Evolutionary conservation across 2,329 filamentous ascomycete genomes (phyloP).

Genomic region (Biscogniauxia marginata): DNA sequence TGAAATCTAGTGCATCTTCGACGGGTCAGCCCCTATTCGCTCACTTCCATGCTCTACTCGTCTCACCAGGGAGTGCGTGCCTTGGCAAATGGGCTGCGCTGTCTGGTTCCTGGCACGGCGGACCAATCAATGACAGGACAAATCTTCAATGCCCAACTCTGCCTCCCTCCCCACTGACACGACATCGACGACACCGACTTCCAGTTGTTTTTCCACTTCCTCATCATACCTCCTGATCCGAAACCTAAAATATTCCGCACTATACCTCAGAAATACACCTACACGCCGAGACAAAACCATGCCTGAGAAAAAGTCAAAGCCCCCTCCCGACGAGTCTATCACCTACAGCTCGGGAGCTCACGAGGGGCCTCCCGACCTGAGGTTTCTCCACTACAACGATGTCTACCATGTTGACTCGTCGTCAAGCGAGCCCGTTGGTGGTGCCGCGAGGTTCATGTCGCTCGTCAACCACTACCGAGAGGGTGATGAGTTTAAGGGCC

Average conservation of each 20-base stretch:
- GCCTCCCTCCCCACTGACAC: not conserved
- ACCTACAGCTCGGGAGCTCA: conserved; percentile 31
- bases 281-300: too few relatives aligned
- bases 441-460: conserved; percentile 76
- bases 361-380: conserved; percentile 61
- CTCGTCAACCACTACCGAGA: conserved; percentile 73
- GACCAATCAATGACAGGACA: not conserved
- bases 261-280: too few relatives aligned
- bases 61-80: not conserved
- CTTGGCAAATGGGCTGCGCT: not conserved
- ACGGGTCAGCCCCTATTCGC: not conserved
- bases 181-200: not conserved
- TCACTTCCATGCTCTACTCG: not conserved
- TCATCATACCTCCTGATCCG: not conserved
- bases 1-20: not conserved
- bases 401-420: conserved; percentile 81
- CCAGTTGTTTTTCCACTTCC: not conserved
- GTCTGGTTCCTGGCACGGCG: not conserved
- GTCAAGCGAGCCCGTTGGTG: conserved; percentile 80
- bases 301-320: conserved; percentile 29
- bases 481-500: conserved; percentile 57
- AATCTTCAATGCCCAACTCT: not conserved
- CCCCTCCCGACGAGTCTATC: conserved; percentile 31
- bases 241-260: too few relatives aligned
- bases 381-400: conserved; percentile 90